Base-by-base conservation (phyloP, 768 basidiomycete genomes). In the Cyclocybe cylindracea region DNA sequence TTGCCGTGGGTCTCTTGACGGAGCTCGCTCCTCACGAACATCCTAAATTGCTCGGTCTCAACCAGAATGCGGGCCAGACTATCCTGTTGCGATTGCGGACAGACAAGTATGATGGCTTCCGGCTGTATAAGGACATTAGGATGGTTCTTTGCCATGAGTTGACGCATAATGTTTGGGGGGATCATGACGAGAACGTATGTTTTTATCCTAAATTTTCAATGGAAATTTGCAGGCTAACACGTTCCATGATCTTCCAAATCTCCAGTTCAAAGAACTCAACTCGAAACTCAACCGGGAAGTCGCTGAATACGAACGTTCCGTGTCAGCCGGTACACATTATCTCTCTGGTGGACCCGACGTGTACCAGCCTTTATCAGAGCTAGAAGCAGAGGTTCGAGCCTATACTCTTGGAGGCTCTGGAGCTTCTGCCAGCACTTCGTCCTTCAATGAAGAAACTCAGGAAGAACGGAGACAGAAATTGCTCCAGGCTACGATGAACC, bases 21-120 rank as follows among this genome's bases (percentile, higher is more conserved):
- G 89, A 91, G 66, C 80, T 91, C 13, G 88, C 87, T 11, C 89
- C 89, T 0, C 87, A 88, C 51, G 88, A 90, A 61, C 78, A 86
- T 51, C 87, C 88, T 0, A 71, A 80, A 29, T 66, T 91, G 8
- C 74, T 89, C 3, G 89, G 90, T 0, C 72, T 89, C 36, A 91
- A 91, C 59, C 77, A 78, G 43, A 82, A 82, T 44, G 72, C 66
- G 0, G 88, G 89, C 0, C 70, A 82, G 57, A 68, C 75, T 16
- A 88, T 91, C 58, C 86, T 85, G 61, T 68, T 91, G 2, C 80
- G 88, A 13, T 61, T 91, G 43, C 73, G 89, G 14, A 90, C 89
- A 14, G 77, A 90, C 60, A 70, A 65, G 4, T 89, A 88, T 58
- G 87, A 88, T 54, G 89, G 88, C 8, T 89, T 90, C 60, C 73